Evolutionary conservation across 352 stramenopile species (phyloP).

Genomic region (Globisporangium iwayamae): DNA sequence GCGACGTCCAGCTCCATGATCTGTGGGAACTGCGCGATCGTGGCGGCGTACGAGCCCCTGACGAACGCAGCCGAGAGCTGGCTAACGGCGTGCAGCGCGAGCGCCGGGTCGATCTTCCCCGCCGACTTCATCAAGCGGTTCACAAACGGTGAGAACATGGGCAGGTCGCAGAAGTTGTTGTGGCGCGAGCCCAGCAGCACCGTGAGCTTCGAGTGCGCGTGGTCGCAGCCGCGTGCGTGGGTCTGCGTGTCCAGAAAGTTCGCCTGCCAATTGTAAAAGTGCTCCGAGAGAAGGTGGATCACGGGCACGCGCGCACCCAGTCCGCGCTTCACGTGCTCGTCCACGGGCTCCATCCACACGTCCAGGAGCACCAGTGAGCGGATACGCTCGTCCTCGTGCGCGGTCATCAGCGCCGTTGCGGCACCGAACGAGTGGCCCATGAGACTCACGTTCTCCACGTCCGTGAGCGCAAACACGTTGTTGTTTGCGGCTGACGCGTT

Average conservation of each 20-base stretch:
- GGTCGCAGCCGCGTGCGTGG: slow-evolving; percentile 33
- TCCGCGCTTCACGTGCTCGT: slow-evolving; percentile 31
- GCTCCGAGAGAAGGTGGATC: slow-evolving; percentile 61
- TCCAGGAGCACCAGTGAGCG: slow-evolving; percentile 51
- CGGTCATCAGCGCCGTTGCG: slow-evolving; percentile 48
- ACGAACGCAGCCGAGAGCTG: slow-evolving; percentile 53
- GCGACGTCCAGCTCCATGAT: slow-evolving; percentile 15
- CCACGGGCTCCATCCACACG: slow-evolving; percentile 65
- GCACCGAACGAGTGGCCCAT: slow-evolving; percentile 64
- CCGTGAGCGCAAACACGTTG: slow-evolving; percentile 28
- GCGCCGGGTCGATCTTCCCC: slow-evolving; percentile 40
- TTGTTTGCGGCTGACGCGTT: neutral
- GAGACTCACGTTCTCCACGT: slow-evolving; percentile 36
- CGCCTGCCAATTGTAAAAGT: slow-evolving; percentile 50
- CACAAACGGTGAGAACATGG: slow-evolving; percentile 55
- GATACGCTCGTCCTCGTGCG: slow-evolving; percentile 46
- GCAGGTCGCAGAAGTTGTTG: slow-evolving; percentile 76
- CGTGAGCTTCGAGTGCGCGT: slow-evolving; percentile 32
- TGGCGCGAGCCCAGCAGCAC: slow-evolving; percentile 42
- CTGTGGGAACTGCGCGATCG: slow-evolving; percentile 34
- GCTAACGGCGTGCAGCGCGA: slow-evolving; percentile 39
- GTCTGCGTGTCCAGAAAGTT: slow-evolving; percentile 45
- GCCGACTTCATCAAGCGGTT: slow-evolving; percentile 49
- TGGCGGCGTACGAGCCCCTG: slow-evolving; percentile 24
- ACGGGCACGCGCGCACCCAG: slow-evolving; percentile 37